Base-by-base conservation (phyloP, 805 yeast species). In the Hanseniaspora lachancei region DNA sequence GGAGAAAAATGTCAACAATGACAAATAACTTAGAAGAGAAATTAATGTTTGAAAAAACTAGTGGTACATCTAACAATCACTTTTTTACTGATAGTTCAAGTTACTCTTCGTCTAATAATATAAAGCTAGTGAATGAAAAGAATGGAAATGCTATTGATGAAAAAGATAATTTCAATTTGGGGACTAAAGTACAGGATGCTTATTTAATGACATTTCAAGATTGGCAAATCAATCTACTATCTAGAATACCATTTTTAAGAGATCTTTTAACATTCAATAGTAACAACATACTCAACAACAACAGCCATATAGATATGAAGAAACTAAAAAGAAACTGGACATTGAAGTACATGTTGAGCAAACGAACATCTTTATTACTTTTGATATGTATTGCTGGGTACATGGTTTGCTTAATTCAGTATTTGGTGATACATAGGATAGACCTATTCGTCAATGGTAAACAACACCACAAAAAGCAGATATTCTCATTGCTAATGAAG, bases 321-420 rank as follows among this genome's bases (percentile, higher is more conserved):
- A 39, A 32, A 21, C 12, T 34, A 13, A 32, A 21, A 15, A 18
- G 36, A 1, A 66, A 65, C 29, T 74, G 76, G 76, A 52, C 71
- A 2, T 58, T 66, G 2, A 61, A 72, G 2, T 74, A 82, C 63
- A 60, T 75, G n/a, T 65, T 78, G 2, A 77, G 88, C 1, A 68
- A 74, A 2, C 72, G 78, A 13, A 77, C 89, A 0, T 56, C 76
- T 0, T 61, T 75, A 0, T 62, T 82, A 0, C 63, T 86, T 1
- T 66, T 76, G 1, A 59, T 86, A 0, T 85, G 84, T 0, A 5
- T 82, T 0, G 68, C 77, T 16, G 93, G 93, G 0, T 54, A 84
- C 0, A 13, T 77, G 0, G 66, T 80, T 0, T 77, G 82, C 18
- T 53, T 74, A 0, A 63, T 82, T 1, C 95, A 88, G 66, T 74